Conservation (phyloP, 805 yeast species). For the Candida quercuum region DNA sequence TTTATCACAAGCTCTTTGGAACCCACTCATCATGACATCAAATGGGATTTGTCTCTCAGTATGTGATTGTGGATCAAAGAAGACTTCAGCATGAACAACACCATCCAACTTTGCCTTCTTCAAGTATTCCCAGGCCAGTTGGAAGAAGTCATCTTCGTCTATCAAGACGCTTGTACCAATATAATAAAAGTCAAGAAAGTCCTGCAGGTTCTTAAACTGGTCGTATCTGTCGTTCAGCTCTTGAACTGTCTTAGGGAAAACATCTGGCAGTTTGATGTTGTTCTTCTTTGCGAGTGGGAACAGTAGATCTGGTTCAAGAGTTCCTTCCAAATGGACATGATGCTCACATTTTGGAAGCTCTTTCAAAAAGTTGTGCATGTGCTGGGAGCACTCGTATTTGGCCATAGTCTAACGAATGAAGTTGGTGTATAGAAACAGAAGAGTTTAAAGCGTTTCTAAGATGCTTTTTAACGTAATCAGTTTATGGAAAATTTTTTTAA, state of each 20-base stretch:
- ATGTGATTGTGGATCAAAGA: conserved; percentile 85
- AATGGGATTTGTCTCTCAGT: conserved; percentile 58
- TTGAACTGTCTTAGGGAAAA: conserved; percentile 55
- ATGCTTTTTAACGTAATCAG: no score
- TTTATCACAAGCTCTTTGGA: conserved; percentile 58
- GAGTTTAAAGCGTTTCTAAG: no score
- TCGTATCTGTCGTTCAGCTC: conserved; percentile 55
- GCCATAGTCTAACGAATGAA: no score
- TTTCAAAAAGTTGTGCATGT: conserved; percentile 45
- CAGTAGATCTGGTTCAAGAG: conserved; percentile 69
- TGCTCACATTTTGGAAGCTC: conserved; percentile 87
- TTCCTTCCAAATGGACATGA: conserved; percentile 81
- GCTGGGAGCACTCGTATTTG: conserved; percentile 27
- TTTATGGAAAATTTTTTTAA: no score
- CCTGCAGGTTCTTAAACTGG: conserved; percentile 64
- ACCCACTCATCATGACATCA: conserved; percentile 59
- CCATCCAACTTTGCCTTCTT: conserved; percentile 53
- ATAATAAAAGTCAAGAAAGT: conserved; percentile 73
- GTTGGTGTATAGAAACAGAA: no score
- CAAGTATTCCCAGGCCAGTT: conserved; percentile 73
- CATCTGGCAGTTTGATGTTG: conserved; percentile 50
- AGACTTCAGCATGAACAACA: conserved; percentile 65
- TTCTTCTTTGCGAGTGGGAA: conserved; percentile 68
- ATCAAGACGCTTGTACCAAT: conserved; percentile 76
- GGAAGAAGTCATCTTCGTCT: conserved; percentile 66